Conservation (phyloP, 2,329 filamentous ascomycete species). For the Neoascochyta sp. region DNA sequence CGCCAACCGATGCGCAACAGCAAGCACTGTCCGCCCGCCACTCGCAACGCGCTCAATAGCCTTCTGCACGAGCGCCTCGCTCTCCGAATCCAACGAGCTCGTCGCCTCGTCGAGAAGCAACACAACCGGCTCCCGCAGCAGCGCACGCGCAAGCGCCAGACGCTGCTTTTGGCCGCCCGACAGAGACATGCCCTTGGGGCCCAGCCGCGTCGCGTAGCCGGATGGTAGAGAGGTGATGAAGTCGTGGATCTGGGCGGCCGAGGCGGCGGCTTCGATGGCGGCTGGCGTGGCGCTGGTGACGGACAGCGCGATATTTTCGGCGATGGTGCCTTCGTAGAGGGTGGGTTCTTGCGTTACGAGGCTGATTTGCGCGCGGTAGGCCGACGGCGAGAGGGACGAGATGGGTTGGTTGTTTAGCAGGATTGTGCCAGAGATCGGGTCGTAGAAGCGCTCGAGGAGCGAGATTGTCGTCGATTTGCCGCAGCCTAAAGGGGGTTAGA, state of each 20-base stretch:
- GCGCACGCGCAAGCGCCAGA: conserved; percentile 30
- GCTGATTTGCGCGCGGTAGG: conserved; percentile 43
- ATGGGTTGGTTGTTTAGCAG: conserved; percentile 48
- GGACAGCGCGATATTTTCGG: conserved; percentile 39
- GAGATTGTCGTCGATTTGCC: conserved; percentile 93
- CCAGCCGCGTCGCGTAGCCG: conserved; percentile 34
- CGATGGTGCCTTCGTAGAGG: conserved; percentile 44
- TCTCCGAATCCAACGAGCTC: conserved; percentile 30
- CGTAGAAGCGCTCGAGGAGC: conserved; percentile 89
- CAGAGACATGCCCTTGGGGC: conserved; percentile 35
- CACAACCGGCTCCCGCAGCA: conserved; percentile 31
- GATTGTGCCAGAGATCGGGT: conserved; percentile 74
- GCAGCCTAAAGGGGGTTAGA: conserved; percentile 66
- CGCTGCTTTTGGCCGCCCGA: conserved; percentile 38
- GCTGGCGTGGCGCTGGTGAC: conserved; percentile 28
- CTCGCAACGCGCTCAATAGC: conserved; percentile 33
- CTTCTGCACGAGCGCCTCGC: conserved; percentile 34
- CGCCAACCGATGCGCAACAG: conserved; percentile 37
- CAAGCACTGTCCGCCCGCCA: conserved; percentile 27
- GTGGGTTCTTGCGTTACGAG: conserved; percentile 48
- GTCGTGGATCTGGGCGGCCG: conserved; percentile 39
- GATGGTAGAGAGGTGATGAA: conserved; percentile 38
- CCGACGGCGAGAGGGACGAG: conserved; percentile 30
- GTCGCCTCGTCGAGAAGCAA: conserved; percentile 39
- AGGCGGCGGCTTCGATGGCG: conserved; percentile 32